A percentile compares a stretch with the other conserved stretches of the same genome.
Conservation (phyloP, 2,329 filamentous ascomycete genomes). For the Penicillium aurantiogriseum region DNA sequence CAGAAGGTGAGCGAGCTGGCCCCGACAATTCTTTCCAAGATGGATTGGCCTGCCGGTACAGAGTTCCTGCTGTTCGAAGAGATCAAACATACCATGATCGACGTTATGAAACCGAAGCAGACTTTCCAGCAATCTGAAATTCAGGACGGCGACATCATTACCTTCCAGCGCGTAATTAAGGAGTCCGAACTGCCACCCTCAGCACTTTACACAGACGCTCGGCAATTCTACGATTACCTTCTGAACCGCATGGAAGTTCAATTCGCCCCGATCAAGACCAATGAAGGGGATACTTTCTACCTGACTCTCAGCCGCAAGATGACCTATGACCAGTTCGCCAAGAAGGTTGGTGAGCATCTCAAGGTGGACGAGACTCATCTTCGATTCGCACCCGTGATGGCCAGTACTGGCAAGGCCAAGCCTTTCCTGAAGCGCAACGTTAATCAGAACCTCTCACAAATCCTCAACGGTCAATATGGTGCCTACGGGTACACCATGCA, state of each 20-base stretch:
- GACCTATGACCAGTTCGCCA: slow-evolving; percentile 80
- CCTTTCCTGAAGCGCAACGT: slow-evolving; percentile 69
- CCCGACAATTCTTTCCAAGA: slow-evolving; percentile 72
- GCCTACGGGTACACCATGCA: slow-evolving; percentile 67
- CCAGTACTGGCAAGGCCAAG: slow-evolving; percentile 73
- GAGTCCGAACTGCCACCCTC: slow-evolving; percentile 41
- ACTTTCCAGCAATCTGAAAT: slow-evolving; percentile 88
- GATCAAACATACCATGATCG: slow-evolving; percentile 98
- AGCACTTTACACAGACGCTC: slow-evolving; percentile 64
- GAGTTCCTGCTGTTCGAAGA: slow-evolving; percentile 82
- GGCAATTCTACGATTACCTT: slow-evolving; percentile 90
- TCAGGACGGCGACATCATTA: slow-evolving; percentile 95
- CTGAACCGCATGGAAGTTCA: slow-evolving; percentile 76
- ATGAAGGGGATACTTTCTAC: slow-evolving; percentile 65
- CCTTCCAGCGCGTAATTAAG: slow-evolving; percentile 71
- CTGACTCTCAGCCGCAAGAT: slow-evolving; percentile 83
- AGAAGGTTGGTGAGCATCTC: slow-evolving; percentile 77
- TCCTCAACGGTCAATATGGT: slow-evolving; percentile 73
- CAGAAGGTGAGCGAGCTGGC: slow-evolving; percentile 85
- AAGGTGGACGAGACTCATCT: slow-evolving; percentile 79
- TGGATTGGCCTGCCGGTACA: slow-evolving; percentile 80
- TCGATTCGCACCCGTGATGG: slow-evolving; percentile 84
- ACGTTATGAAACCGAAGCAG: slow-evolving; percentile 85
- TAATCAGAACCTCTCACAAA: slow-evolving; percentile 71
- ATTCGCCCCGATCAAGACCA: slow-evolving; percentile 64